Base-by-base conservation (phyloP, 805 yeast genomes). In the Tetrapisispora namnaoensis region DNA sequence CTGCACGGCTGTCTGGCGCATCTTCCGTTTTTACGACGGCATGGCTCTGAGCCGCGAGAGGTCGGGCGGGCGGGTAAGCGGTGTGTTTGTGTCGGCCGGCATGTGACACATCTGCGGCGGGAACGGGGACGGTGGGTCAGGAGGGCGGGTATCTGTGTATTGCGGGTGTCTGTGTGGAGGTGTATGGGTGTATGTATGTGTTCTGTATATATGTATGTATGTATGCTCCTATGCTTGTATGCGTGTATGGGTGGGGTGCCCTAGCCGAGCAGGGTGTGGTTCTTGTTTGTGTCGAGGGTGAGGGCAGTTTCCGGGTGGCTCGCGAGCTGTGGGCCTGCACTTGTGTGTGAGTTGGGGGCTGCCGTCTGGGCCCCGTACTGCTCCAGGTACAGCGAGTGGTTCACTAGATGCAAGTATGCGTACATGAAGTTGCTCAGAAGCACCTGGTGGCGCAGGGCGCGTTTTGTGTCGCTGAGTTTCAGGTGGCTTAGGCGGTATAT, bases 371-470 rank as follows among this genome's bases (percentile, higher is more conserved):
- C n/a, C n/a, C 32, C 28, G 32, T 45, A 17, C 51, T 82, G 87
- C 58, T 85, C 91, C 52, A 86, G 66, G 65, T 83, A 87, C 55
- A 85, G 71, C 16, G 91, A 90, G 63, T 91, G 97, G 65, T 91
- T 95, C 49, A 93, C 96, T 66, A 93, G 72, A 62, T 93, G 91
- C 72, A 93, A 75, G 67, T 93, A 93, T 0, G 97, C 91, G 63
- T 93, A 93, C 99, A 93, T 93, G 77, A 93, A 93, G 65, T 93
- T 93, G 51, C 96, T 87, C 54, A 93, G 69, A 45, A 93, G 66
- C 1, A 93, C 99, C 64, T 93, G 99, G 64, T 93, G 97, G 37
- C 89, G 75, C 53, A 93, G 70, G 28, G 95, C 93, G 51, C 98
- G 73, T 61, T 88, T 85, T 1, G 98, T 91, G 66, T 93, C 95